Evolutionary conservation across 495 filamentous ascomycete species (phyloP).

Genomic region (Xylaria grammica): DNA sequence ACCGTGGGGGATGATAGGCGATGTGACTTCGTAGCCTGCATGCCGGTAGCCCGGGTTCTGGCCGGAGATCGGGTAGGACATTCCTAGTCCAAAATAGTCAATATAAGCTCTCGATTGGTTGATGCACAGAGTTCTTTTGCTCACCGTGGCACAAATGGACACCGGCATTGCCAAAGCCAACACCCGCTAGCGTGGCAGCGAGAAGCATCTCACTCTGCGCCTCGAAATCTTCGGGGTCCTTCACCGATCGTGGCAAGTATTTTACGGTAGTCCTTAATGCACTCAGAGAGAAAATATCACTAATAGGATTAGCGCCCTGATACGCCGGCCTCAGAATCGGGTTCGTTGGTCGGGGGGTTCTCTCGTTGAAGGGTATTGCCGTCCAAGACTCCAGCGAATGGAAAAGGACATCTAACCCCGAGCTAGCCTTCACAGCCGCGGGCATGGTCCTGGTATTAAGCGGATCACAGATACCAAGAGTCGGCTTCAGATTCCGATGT

Average conservation of each 20-base stretch:
- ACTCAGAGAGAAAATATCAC: conserved; percentile 89
- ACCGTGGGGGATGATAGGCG: conserved; percentile 91
- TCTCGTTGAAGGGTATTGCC: conserved; percentile 89
- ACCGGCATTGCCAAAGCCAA: conserved; percentile 96
- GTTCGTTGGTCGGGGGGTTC: conserved; percentile 82
- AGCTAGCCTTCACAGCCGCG: conserved; percentile 82
- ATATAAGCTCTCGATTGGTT: neutral
- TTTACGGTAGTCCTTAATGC: conserved; percentile 81
- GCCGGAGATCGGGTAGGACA: conserved; percentile 93
- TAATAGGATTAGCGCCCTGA: conserved; percentile 96
- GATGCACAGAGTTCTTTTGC: conserved; percentile 7
- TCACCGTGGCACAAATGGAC: conserved; percentile 92
- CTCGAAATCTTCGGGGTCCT: conserved; percentile 86
- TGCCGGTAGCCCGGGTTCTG: conserved; percentile 93
- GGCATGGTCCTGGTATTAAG: conserved; percentile 96
- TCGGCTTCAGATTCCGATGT: conserved; percentile 92
- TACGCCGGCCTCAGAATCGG: conserved; percentile 92
- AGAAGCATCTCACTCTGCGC: conserved; percentile 95
- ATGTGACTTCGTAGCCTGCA: conserved; percentile 73
- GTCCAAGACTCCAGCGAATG: conserved; percentile 95
- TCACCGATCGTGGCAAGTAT: conserved; percentile 85
- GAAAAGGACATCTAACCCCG: conserved; percentile 92
- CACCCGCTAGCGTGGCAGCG: conserved; percentile 89
- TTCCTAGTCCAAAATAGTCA: conserved; percentile 51
- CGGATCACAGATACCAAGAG: conserved; percentile 93